These are phyloP conservation scores for Nyctanthes arbortristis DNA, from an alignment of 257 asterid species.

Conservation along the genomic window DNA sequence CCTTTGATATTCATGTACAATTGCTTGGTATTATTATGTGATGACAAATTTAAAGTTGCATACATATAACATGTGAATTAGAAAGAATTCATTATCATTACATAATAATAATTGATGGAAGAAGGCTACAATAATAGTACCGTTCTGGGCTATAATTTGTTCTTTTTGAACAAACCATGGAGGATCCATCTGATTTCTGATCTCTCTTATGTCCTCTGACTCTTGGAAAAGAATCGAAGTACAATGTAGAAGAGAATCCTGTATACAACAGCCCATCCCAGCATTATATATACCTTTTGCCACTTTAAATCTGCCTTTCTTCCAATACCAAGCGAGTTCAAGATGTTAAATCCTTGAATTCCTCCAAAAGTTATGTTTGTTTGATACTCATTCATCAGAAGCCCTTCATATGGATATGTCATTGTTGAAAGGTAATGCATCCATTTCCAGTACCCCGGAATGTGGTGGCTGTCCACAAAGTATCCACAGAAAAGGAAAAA, in stretches of 20 bases:
- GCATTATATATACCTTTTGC: conserved; percentile 61
- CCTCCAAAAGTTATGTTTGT: conserved; percentile 39
- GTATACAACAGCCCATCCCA: conserved; percentile 73
- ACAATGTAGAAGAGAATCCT: conserved; percentile 67
- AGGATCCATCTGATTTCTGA: not conserved
- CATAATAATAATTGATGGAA: not conserved
- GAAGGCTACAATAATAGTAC: not conserved
- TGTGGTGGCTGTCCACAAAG: conserved; percentile 49
- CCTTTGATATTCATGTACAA: not conserved
- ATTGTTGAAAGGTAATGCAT: conserved; percentile 78
- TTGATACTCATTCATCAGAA: conserved; percentile 72
- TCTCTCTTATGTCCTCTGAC: conserved; percentile 50
- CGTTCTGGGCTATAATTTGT: not conserved
- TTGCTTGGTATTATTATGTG: not conserved
- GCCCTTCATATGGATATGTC: conserved; percentile 86
- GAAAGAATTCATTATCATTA: not conserved
- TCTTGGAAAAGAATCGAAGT: conserved; percentile 79
- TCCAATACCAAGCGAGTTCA: conserved; percentile 50
- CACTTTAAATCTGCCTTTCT: conserved; percentile 43
- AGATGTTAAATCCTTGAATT: conserved; percentile 42
- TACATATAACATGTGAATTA: not conserved
- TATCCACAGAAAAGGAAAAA: conserved; percentile 84
- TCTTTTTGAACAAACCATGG: not conserved
- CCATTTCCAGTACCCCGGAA: conserved; percentile 82
- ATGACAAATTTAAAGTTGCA: not conserved